Evolutionary conservation across 495 filamentous ascomycete species (phyloP).

Genomic region (Trypethelium eluteriae): DNA sequence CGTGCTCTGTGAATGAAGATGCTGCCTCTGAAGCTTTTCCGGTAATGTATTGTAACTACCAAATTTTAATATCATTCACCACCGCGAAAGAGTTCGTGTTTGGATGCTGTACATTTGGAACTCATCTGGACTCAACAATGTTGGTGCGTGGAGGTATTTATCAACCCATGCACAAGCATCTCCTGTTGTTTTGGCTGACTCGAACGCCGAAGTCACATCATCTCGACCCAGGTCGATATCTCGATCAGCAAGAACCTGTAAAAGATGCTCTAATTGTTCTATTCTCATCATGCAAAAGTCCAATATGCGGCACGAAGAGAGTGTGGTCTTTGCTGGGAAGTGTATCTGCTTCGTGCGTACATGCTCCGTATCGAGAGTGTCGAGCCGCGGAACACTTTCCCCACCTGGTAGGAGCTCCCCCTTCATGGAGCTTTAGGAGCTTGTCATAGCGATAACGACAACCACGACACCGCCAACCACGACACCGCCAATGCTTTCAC

Average conservation of each 20-base stretch:
- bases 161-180: constrained; percentile 28
- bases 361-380: too few relatives aligned
- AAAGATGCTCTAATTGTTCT: constrained; percentile 23
- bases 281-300: neutral
- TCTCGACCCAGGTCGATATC: constrained; percentile 27
- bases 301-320: neutral
- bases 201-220: constrained; percentile 32
- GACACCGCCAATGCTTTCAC: neutral
- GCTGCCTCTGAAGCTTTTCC: neutral
- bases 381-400: too few relatives aligned
- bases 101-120: constrained; percentile 28
- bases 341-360: neutral
- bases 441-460: too few relatives aligned
- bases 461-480: neutral
- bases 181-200: constrained; percentile 24
- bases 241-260: constrained; percentile 33
- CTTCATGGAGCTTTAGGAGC: too few relatives aligned
- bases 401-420: too few relatives aligned
- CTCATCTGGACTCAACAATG: constrained; percentile 34
- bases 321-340: neutral
- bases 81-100: neutral
- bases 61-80: constrained; percentile 18
- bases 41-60: constrained; percentile 12
- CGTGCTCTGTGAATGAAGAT: constrained; percentile 5
- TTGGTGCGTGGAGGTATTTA: constrained; percentile 28